These are phyloP conservation scores for Aspergillus calidoustus DNA, from an alignment of 2,329 filamentous ascomycete species.

Conservation along the genomic window DNA sequence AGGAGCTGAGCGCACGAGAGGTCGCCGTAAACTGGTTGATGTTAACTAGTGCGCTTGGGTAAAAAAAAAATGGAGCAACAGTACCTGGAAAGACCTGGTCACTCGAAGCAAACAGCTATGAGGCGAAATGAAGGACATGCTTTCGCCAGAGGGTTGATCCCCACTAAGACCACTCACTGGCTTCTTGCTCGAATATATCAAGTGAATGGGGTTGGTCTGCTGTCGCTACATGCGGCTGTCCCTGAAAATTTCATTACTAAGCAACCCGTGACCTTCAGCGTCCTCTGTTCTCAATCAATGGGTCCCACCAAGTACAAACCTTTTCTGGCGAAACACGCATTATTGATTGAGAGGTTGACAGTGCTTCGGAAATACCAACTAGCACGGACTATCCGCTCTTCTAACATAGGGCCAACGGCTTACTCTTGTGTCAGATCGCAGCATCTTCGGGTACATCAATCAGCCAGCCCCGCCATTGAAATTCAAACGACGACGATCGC, in stretches of 20 bases:
- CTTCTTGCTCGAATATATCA: not conserved
- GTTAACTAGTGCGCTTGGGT: not conserved
- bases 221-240: not conserved
- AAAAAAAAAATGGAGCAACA: not conserved
- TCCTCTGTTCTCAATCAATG: not conserved
- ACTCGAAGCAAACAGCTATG: conserved; percentile 5
- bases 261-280: not conserved
- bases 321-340: not conserved
- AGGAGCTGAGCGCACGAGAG: conserved; percentile 14
- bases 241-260: not conserved
- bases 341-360: not conserved
- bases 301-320: not conserved
- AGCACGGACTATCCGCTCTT: not conserved
- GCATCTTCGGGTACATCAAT: not conserved
- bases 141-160: not conserved
- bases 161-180: not conserved
- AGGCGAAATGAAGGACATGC: conserved; percentile 15
- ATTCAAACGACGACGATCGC: not conserved
- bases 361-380: not conserved
- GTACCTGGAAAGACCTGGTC: conserved; percentile 21
- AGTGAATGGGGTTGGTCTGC: not conserved
- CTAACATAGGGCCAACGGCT: not conserved
- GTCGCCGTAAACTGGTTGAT: conserved; percentile 6
- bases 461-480: not conserved
- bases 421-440: not conserved